Evolutionary conservation across 371 early-diverging fungal genomes (phyloP), one percentile per base, ranked within the genome.

Genomic region (Mucor saturninus): DNA sequence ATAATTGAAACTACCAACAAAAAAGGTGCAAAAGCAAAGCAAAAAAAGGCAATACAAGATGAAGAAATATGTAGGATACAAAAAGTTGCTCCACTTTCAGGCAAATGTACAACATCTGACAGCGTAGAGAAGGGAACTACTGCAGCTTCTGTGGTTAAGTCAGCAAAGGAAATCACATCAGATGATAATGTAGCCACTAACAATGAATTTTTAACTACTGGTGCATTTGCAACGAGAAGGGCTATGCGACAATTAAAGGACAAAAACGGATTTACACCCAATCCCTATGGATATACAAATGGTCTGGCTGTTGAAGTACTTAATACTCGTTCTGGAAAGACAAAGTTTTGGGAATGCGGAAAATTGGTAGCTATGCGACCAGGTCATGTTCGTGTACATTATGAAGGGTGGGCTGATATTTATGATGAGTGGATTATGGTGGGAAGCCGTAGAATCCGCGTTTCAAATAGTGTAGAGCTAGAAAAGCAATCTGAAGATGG

Each of bases 371-470:
- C 64, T 0, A 73, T 86, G 72, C 62, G 73, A 21, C 74, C 76
- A 6, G 82, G 82, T 0, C 73, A 78, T 52, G 83, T 88, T 30
- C 68, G 68, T 35, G 75, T 87, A 1, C 84, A 77, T 29, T 88
- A 84, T 62, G 85, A 88, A 55, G 87, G 82, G 3, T 86, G 90
- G 87, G 71, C 74, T 8, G 67, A 74, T 1, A 62, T 70, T 26
- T 86, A 79, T 63, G 90, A 89, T 45, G 88, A 88, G 60, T 88
- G 88, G 88, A 66, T 87, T 15, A 81, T 76, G 39, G 72, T 81
- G 2, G 88, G 83, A 14, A 89, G 88, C 54, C 69, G 79, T n/a
- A 73, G 87, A 5, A 72, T 82, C 11, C 62, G 77, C 9, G 42
- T 59, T 14, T 65, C 56, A 15, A 60, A 11, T 13, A 5, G 7